These are phyloP conservation scores for Angophora floribunda DNA, from an alignment of 345 rosid species.

Conservation along the genomic window DNA sequence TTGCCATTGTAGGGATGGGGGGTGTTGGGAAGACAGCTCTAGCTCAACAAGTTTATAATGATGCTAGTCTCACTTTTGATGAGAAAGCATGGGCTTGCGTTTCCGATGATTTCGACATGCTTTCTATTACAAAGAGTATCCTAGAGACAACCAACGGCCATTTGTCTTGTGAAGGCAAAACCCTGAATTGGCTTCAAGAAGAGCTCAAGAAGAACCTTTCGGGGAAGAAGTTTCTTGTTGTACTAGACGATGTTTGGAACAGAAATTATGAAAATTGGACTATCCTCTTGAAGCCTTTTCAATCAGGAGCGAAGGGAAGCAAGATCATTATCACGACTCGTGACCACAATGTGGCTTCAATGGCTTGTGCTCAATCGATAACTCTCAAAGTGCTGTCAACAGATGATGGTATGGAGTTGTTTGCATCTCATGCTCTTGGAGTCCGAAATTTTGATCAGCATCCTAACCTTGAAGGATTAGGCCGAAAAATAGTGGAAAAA, in stretches of 20 bases:
- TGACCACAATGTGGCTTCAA: accelerated
- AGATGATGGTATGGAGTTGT: accelerated
- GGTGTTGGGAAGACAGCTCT: constrained; percentile 13
- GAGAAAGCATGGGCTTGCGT: constrained; percentile 1
- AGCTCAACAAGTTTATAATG: constrained; percentile 6
- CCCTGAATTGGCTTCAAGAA: background rate
- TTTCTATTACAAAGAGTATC: background rate
- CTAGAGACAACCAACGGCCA: background rate
- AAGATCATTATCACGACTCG: too few species aligned
- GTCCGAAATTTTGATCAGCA: accelerated
- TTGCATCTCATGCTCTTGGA: too few species aligned
- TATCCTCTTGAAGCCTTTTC: accelerated
- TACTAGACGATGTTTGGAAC: too few species aligned
- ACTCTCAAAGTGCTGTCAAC: accelerated
- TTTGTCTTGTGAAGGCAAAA: background rate
- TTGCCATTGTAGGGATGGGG: background rate
- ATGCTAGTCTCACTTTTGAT: background rate
- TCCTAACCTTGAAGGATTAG: accelerated
- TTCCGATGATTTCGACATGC: background rate
- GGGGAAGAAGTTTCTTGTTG: too few species aligned
- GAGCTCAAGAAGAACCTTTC: accelerated
- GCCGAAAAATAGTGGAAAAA: too few species aligned
- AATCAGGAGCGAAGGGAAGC: too few species aligned
- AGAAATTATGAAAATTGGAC: accelerated
- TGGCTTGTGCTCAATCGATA: accelerated